Evolutionary conservation across 2,329 filamentous ascomycete species (phyloP), one percentile per base, ranked within the genome.

Genomic region (Drechslera avenae): DNA sequence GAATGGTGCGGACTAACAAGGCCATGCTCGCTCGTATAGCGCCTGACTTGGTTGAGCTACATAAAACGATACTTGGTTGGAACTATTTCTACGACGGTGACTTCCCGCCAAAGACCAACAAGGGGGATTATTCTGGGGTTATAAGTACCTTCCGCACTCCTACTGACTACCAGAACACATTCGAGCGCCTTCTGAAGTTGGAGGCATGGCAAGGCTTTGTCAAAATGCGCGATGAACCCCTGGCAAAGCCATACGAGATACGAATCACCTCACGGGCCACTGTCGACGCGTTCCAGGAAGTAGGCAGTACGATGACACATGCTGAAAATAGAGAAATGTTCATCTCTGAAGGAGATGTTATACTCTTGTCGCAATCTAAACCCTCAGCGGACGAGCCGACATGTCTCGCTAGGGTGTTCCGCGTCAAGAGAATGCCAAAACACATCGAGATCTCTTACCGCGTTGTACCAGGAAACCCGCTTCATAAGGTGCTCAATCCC

Each of bases 141-240:
- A 86, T 88, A 4, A 87, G 90, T 54, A 85, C 84, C 0, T 99
- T 96, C 74, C 73, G 79, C 21, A 86, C 91, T 60, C 89, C 91
- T 0, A 77, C 78, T 35, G 86, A 89, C 41, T 99, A 99, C 70
- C 90, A 95, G 70, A 81, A 85, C 52, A 96, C 91, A 0, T 99
- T 99, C 73, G 87, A 95, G 60, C 92, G 93, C 5, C 80, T 99
- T 17, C 81, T 99, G 28, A 86, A 94, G 23, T 87, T 96, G 19
- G 94, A 99, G 78, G 93, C 93, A 23, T 99, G 94, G 94, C 89
- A 95, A 68, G 89, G 90, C 4, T 94, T 99, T 70, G 87, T 95
- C 42, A 92, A 91, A 41, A 84, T 90, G 16, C 92, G 92, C 70
- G 91, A 97, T 66, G 94, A 99, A 73, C 85, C 87, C 39, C 89